Conservation (phyloP, 2,329 filamentous ascomycete species). For the Acarospora socialis region DNA sequence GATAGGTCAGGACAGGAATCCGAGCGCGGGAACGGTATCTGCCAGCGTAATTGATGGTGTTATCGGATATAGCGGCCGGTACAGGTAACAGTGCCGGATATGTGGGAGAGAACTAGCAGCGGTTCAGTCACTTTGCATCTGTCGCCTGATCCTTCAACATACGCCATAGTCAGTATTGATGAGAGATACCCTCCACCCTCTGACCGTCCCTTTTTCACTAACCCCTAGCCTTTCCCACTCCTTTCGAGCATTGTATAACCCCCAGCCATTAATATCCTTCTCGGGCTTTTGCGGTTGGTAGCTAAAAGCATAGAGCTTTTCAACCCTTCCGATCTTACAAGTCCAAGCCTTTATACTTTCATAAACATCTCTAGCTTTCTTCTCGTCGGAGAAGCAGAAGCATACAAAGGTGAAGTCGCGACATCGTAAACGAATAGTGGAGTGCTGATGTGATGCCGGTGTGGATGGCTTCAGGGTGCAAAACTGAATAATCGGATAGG, state of each 20-base stretch:
- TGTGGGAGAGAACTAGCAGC: conserved; percentile 61
- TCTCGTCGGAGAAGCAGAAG: conserved; percentile 69
- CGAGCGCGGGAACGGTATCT: conserved; percentile 77
- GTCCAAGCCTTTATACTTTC: conserved; percentile 71
- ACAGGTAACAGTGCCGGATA: conserved; percentile 79
- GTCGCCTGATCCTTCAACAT: conserved; percentile 17
- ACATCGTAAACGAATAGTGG: conserved; percentile 74
- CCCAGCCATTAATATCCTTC: conserved; percentile 63
- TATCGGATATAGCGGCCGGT: conserved; percentile 85
- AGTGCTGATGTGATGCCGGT: conserved; percentile 52
- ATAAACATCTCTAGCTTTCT: conserved; percentile 67
- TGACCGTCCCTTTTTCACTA: conserved; percentile 60
- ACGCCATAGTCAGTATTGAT: conserved; percentile 78
- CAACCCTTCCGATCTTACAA: conserved; percentile 67
- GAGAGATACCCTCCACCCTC: conserved; percentile 75
- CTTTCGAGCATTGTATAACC: conserved; percentile 67
- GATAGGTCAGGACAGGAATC: conserved; percentile 80
- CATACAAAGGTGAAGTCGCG: conserved; percentile 90
- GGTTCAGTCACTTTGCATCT: conserved; percentile 3
- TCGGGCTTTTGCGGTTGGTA: conserved; percentile 66
- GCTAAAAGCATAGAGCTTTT: conserved; percentile 81
- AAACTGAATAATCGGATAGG: conserved; percentile 78
- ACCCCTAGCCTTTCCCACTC: conserved; percentile 85
- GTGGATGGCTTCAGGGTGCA: conserved; percentile 67
- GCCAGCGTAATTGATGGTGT: conserved; percentile 83